phyloP scores from a whole-genome alignment of 75 land plant species.

The Pinus tabuliformis region DNA sequence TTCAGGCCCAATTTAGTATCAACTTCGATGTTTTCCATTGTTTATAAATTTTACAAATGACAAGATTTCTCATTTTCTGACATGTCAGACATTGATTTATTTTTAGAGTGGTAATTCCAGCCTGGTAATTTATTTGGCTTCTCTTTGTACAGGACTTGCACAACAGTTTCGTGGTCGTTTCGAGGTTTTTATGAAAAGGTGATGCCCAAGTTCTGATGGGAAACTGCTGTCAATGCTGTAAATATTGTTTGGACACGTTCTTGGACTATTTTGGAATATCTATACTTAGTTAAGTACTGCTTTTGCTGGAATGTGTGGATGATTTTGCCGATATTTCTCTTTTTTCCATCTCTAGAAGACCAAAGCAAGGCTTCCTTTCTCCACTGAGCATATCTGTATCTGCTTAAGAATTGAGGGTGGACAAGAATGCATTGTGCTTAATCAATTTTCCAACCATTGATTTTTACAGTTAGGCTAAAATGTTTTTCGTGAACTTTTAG shows the following conservation, averaged over 20 bases:
- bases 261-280: background rate
- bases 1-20: background rate
- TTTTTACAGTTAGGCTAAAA: no score
- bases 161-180: conserved; percentile 95
- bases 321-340: background rate
- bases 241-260: background rate
- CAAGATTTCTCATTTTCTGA: conserved; percentile 2
- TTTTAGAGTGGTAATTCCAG: background rate
- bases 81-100: background rate
- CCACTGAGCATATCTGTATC: no score
- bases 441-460: no score
- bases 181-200: conserved; percentile 95
- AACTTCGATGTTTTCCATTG: background rate
- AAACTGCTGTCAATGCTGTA: background rate
- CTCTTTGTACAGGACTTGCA: conserved; percentile 73
- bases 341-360: background rate
- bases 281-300: background rate
- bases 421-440: no score
- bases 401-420: no score
- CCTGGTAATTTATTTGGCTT: conserved; percentile 5
- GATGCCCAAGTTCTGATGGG: conserved; percentile 3
- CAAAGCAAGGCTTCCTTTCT: background rate
- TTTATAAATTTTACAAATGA: background rate
- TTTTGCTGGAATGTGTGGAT: background rate
- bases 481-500: no score